Conservation (phyloP, 176 grass and related monocot species). For the Thalia dealbata region DNA sequence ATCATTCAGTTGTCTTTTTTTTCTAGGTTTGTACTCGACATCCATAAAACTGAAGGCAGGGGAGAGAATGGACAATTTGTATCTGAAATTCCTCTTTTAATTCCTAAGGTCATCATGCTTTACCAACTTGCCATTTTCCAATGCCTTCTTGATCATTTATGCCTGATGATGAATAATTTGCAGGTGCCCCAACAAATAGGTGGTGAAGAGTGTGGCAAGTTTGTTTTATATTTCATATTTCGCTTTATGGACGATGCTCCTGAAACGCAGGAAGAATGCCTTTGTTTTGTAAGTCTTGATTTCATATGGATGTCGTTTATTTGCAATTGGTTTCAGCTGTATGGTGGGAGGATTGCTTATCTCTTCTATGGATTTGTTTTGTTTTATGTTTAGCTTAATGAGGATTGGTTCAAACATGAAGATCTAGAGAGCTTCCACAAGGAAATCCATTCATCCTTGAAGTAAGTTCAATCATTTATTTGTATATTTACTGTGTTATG, state of each 20-base stretch:
- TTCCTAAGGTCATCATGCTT: constrained; percentile 50
- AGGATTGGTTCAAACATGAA: constrained; percentile 9
- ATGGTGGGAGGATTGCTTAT: neutral
- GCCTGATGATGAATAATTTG: constrained; percentile 15
- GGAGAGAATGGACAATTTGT: constrained; percentile 43
- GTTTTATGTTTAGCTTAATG: constrained; percentile 26
- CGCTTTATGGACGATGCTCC: constrained; percentile 47
- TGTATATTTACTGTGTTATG: neutral
- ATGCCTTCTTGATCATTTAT: constrained; percentile 4
- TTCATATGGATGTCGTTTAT: neutral
- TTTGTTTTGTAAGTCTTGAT: constrained; percentile 18
- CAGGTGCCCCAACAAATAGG: constrained; percentile 77
- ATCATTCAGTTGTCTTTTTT: constrained; percentile 5
- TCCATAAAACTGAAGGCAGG: constrained; percentile 61
- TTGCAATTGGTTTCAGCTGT: neutral
- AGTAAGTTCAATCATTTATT: neutral
- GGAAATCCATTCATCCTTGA: neutral
- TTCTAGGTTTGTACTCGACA: constrained; percentile 65
- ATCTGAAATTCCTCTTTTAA: constrained; percentile 56
- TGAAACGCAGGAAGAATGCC: constrained; percentile 45
- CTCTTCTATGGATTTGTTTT: constrained; percentile 14
- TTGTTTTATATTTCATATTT: constrained; percentile 74
- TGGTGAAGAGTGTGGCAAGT: constrained; percentile 80
- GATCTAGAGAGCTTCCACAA: neutral
- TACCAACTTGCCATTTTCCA: constrained; percentile 11